Base-by-base conservation (phyloP, 2,329 filamentous ascomycete genomes). In the Didymellaceae sp. region DNA sequence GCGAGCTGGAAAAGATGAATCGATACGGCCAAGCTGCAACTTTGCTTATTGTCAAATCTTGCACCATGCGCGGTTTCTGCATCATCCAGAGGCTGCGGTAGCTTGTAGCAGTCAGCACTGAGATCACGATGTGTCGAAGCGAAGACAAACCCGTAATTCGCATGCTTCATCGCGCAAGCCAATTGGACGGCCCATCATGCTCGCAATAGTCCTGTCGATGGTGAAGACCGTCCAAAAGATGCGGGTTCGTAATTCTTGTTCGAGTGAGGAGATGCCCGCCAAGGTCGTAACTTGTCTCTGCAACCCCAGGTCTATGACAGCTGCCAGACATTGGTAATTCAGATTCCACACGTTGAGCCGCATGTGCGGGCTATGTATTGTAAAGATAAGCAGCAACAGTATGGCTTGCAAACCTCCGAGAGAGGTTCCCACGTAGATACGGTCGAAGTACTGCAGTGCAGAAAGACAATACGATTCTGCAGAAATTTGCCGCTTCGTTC, bases 131-230 rank as follows among this genome's bases (percentile, higher is more conserved):
- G n/a, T 2, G 10, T 10, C 8, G 5, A 4, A 21, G 2, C 25
- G 13, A 14, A 16, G 7, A 26, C 31, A n/a, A 45, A 44, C 45
- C 21, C 53, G 11, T 9, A 59, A 31, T 6, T 59, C 54, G 31
- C 54, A 57, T 0, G 78, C 80, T 54, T 84, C 81, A 35, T 84
- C 81, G 35, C 81, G 70, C 2, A 84, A 58, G 0, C 80, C 80
- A 41, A 84, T 80, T 0, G 81, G 81, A 1, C 81, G 72, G 0
- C 81, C 81, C 79, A 84, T 80, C 67, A 81, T 82, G 0, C 80
- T 84, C 2, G 78, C 78, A 25, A 83, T 71, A 0, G 74, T 76
- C 11, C 81, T 73, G 47, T 84, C 81, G 4, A 84, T 69, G 0
- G 72, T 77, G 20, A 81, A 80, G 3, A 80, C 77, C 0, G 79